phyloP scores from a whole-genome alignment of 2,329 filamentous ascomycete species.

The Curvularia sp. region DNA sequence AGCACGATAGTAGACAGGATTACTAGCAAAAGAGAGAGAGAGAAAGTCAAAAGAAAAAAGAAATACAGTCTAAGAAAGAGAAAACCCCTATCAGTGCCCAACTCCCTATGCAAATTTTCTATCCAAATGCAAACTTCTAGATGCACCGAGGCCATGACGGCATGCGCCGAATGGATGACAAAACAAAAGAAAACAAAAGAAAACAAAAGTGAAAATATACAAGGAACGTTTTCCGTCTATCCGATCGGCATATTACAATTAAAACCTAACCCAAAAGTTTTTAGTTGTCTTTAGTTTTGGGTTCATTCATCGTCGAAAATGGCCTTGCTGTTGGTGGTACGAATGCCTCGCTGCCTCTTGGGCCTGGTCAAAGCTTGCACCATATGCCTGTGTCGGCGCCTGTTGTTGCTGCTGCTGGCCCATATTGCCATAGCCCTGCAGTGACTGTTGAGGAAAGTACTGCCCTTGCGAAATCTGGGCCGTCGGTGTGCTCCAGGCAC shows the following conservation, averaged over 20 bases:
- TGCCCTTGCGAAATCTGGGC: conserved; percentile 38
- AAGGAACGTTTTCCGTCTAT: conserved; percentile 4
- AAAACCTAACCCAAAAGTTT: background rate
- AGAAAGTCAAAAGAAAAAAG: background rate
- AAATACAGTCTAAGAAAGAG: background rate
- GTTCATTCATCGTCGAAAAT: conserved; percentile 11
- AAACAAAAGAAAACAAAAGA: conserved; percentile 5
- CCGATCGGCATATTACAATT: conserved; percentile 2
- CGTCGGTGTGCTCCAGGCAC: conserved; percentile 39
- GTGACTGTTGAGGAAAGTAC: conserved; percentile 35
- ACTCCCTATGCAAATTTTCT: background rate
- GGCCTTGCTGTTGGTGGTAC: conserved; percentile 15
- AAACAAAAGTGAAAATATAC: conserved; percentile 8
- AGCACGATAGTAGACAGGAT: background rate
- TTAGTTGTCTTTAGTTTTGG: background rate
- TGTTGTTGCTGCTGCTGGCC: conserved; percentile 15
- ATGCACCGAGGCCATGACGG: background rate
- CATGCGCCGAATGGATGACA: background rate
- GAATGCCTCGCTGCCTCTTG: conserved; percentile 12
- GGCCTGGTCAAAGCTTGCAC: conserved; percentile 18
- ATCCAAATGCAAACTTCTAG: conserved; percentile 7
- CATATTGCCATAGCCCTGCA: conserved; percentile 35
- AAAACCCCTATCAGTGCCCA: background rate
- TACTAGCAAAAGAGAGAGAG: background rate
- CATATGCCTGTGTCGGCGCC: conserved; percentile 15